Percentiles rank a stretch among this genome's conserved stretches.
These are phyloP conservation scores for Pyrus communis DNA, from an alignment of 306 rosid species.

Conservation along the genomic window DNA sequence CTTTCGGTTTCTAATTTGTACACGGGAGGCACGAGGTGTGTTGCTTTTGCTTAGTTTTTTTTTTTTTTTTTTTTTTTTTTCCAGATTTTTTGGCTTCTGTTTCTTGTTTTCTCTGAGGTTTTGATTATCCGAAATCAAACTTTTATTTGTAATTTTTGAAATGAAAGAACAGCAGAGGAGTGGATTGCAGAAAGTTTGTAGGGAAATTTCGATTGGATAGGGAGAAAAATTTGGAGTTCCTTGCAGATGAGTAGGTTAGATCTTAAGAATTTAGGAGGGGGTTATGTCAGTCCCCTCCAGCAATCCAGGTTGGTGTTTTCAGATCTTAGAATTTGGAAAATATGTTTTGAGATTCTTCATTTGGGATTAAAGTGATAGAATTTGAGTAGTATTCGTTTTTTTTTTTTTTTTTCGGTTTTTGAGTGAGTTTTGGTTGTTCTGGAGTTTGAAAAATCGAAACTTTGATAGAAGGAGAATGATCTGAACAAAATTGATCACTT, in stretches of 20 bases:
- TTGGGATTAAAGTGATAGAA: background rate
- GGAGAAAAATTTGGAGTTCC: background rate
- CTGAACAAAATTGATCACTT: background rate
- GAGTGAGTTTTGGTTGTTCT: background rate
- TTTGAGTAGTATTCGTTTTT: background rate
- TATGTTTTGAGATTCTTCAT: background rate
- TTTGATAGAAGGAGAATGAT: background rate
- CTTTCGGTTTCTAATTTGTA: background rate
- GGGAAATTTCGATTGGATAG: background rate
- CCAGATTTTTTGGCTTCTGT: background rate
- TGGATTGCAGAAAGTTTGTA: background rate
- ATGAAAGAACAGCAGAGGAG: background rate
- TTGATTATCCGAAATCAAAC: background rate
- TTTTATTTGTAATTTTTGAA: background rate
- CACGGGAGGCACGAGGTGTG: constrained; percentile 3
- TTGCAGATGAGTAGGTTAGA: constrained; percentile 8
- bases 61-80: background rate
- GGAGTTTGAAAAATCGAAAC: constrained; percentile 4
- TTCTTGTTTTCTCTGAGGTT: background rate
- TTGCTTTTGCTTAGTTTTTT: background rate
- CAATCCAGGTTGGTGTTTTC: constrained; percentile 7
- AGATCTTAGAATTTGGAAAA: background rate
- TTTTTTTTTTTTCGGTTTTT: background rate
- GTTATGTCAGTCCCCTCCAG: background rate
- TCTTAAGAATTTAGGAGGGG: background rate